Evolutionary conservation across 768 basidiomycete species (phyloP), one percentile per base, ranked within the genome.

Genomic region (Agrocybe praecox): DNA sequence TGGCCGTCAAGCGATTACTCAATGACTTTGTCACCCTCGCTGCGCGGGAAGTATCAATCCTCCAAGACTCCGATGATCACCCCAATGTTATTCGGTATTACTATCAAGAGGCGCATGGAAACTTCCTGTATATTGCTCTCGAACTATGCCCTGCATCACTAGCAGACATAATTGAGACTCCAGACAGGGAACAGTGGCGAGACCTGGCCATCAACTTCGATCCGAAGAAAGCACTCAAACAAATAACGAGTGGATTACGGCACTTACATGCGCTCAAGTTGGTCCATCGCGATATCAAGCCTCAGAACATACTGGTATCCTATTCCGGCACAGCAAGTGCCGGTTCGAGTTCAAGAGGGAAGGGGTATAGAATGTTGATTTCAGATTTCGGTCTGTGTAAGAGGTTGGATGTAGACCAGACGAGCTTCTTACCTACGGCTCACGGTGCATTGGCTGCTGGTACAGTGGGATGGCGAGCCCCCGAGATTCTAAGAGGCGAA

Each of bases 51-150:
- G 95, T 98, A 23, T 87, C 87, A 66, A 86, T 99, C 40, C 81
- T 99, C 9, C 95, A 98, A 75, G 95, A 97, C 69, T 92, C 92
- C 46, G 97, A 99, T 77, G 94, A 96, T 69, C 97, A 99, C 65
- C 94, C 94, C 17, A 98, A 99, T 74, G 97, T 99, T 70, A 96
- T 98, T 64, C 89, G 94, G 24, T 97, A 99, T 69, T 99, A 95
- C 73, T 98, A 94, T 73, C 95, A 98, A 78, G 96, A 98, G 76
- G 80, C 90, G 3, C 90, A 92, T 24, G 87, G 87, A 19, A 94
- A 92, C 65, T 98, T 98, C 79, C 85, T 98, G 10, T 98, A 96
- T 73, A 98, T 99, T 60, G 97, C 97, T 2, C 87, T 99, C 43
- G 97, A 99, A 67, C 80, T 98, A 4, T 95, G 94, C 67, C 94